Percentiles rank a stretch among this genome's conserved stretches.
phyloP scores from a whole-genome alignment of 2,329 filamentous ascomycete genomes.

The Talaromyces sp. region DNA sequence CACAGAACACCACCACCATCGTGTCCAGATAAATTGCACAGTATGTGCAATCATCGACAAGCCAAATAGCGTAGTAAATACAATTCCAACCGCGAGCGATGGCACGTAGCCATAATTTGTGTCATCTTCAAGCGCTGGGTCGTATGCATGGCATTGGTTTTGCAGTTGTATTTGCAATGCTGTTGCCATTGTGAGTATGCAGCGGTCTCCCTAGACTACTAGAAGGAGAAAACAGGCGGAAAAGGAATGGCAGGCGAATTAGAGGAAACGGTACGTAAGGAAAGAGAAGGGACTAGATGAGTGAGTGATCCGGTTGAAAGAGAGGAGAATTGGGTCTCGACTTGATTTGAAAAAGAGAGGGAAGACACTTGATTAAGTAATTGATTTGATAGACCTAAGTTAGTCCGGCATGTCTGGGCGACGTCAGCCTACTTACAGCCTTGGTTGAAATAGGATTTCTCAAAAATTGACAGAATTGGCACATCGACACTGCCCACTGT shows the following conservation, averaged over 20 bases:
- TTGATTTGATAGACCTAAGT: background rate
- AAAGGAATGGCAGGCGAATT: background rate
- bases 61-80: slow-evolving; percentile 48
- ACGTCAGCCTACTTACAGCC: background rate
- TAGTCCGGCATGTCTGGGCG: background rate
- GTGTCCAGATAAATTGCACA: slow-evolving; percentile 34
- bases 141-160: background rate
- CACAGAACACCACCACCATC: slow-evolving; percentile 39
- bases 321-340: background rate
- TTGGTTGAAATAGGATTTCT: background rate
- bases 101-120: slow-evolving; percentile 44
- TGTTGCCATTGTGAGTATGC: background rate
- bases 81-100: slow-evolving; percentile 44
- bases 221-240: background rate
- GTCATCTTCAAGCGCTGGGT: slow-evolving; percentile 19
- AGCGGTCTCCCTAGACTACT: background rate
- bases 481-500: background rate
- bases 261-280: background rate
- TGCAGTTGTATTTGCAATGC: background rate
- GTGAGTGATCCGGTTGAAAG: background rate
- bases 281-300: background rate
- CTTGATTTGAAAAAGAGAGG: background rate
- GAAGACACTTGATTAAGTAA: background rate
- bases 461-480: background rate
- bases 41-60: slow-evolving; percentile 36